Percentiles rank a stretch among this genome's conserved stretches.
phyloP scores from a whole-genome alignment of 176 grass and related monocot genomes.

The Carex scoparia region DNA sequence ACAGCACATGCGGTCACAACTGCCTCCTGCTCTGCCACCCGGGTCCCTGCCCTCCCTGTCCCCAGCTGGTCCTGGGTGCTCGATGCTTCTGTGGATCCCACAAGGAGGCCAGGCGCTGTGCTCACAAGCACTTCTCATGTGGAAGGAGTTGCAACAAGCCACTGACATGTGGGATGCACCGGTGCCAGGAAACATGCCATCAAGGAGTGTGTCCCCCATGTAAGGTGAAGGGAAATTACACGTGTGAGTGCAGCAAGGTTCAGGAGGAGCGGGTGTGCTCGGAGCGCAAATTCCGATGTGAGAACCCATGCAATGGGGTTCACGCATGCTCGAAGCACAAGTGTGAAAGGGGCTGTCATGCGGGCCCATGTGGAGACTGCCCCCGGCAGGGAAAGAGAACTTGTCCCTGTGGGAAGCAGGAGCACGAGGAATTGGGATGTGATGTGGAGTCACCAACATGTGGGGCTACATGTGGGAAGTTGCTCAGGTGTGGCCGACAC shows the following conservation, averaged over 20 bases:
- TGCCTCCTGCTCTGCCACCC: constrained; percentile 92
- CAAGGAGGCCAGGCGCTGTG: constrained; percentile 54
- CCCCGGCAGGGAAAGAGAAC: constrained; percentile 70
- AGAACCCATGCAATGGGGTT: constrained; percentile 51
- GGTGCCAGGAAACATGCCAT: constrained; percentile 57
- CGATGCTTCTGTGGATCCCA: constrained; percentile 63
- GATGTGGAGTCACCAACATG: constrained; percentile 67
- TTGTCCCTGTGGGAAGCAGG: constrained; percentile 83
- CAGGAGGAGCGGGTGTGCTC: constrained; percentile 52
- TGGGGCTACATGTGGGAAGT: constrained; percentile 68
- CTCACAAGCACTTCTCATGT: constrained; percentile 77
- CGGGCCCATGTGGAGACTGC: constrained; percentile 60
- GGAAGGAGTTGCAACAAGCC: constrained; percentile 39
- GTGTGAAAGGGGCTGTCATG: constrained; percentile 86
- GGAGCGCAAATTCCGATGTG: constrained; percentile 54
- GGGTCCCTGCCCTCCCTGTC: constrained; percentile 83
- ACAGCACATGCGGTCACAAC: constrained; percentile 53
- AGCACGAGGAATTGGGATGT: constrained; percentile 62
- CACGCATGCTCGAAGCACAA: constrained; percentile 65
- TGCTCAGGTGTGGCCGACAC: constrained; percentile 61
- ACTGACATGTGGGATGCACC: constrained; percentile 57
- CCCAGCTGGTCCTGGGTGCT: constrained; percentile 41
- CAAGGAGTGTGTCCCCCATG: constrained; percentile 62
- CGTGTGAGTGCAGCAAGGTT: constrained; percentile 58
- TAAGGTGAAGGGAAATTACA: constrained; percentile 39